Evolutionary conservation across 139 green algal species (phyloP), one percentile per base, ranked within the genome.

Genomic region (Micractinium conductrix): DNA sequence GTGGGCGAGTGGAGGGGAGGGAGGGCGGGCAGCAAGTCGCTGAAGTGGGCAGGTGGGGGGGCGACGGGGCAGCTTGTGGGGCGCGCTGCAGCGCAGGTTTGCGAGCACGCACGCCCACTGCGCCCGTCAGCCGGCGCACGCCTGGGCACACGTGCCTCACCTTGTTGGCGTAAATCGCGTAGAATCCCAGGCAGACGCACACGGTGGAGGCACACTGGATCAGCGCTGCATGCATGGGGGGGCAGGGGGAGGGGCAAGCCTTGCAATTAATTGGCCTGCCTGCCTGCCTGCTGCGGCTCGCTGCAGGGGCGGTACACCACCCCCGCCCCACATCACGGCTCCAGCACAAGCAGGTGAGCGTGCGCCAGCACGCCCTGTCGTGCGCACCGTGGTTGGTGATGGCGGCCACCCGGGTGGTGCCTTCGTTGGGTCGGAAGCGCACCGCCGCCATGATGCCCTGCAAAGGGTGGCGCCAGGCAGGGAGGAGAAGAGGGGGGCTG

Each of bases 141-240:
- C n/a, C n/a, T n/a, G n/a, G n/a, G n/a, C n/a, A n/a, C n/a, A n/a
- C n/a, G n/a, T 24, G 22, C 19, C n/a, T 9, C 71, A 87, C 81
- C 89, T 95, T 95, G 84, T 94, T 94, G n/a, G 78, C 53, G 67
- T 91, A 93, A 30, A 95, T 94, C 21, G 86, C 86, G 0, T 78
- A 88, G 35, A 94, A 93, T 3, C 92, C 92, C 21, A 93, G 71
- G 5, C 50, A 24, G 6, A 91, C 74, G 68, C 81, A 90, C 1
- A 91, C 21, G 60, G 80, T 55, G 71, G 87, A 43, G 42, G 84
- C 67, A 9, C 72, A n/a, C 60, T 90, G 85, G 37, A 90, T 69
- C 55, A 85, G 84, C 45, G 79, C n/a, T n/a, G n/a, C n/a, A n/a
- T n/a, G n/a, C n/a, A n/a, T n/a, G n/a, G n/a, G n/a, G n/a, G n/a